These are phyloP conservation scores for Wickerhamiella galacta DNA, from an alignment of 805 yeast genomes.

Conservation along the genomic window DNA sequence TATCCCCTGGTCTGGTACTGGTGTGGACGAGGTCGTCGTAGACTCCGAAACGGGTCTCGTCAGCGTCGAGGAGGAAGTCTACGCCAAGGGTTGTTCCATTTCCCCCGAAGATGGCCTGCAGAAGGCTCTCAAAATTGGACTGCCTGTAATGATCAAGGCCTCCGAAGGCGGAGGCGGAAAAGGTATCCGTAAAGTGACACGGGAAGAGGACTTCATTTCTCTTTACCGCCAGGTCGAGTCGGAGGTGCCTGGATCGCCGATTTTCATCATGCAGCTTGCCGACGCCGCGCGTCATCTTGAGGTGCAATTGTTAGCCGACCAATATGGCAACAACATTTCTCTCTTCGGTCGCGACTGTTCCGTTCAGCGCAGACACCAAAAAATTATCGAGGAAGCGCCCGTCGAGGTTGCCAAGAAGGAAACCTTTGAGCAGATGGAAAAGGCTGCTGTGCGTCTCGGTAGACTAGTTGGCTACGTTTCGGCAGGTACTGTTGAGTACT, in stretches of 20 bases:
- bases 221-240: conserved; percentile 86
- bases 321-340: conserved; percentile 94
- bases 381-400: conserved; percentile 98
- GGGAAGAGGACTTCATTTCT: conserved; percentile 58
- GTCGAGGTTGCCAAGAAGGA: conserved; percentile 81
- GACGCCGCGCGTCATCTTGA: conserved; percentile 97
- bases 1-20: conserved; percentile 99
- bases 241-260: conserved; percentile 98
- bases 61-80: conserved; percentile 70
- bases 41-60: conserved; percentile 63
- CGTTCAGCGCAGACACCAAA: conserved; percentile 98
- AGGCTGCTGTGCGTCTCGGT: conserved; percentile 95
- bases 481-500: conserved; percentile 97
- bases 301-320: conserved; percentile 94
- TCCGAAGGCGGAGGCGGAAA: conserved; percentile 99
- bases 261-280: conserved; percentile 93
- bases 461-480: conserved; percentile 93
- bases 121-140: conserved; percentile 77
- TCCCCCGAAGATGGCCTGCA: conserved; percentile 77
- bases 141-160: conserved; percentile 98
- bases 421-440: conserved; percentile 84
- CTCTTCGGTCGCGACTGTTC: conserved; percentile 98
- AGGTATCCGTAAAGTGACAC: conserved; percentile 93
- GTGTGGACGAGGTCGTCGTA: conserved; percentile 64
- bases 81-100: conserved; percentile 74